These are phyloP conservation scores for Mycena amicta DNA, from an alignment of 768 basidiomycete species.

Conservation along the genomic window DNA sequence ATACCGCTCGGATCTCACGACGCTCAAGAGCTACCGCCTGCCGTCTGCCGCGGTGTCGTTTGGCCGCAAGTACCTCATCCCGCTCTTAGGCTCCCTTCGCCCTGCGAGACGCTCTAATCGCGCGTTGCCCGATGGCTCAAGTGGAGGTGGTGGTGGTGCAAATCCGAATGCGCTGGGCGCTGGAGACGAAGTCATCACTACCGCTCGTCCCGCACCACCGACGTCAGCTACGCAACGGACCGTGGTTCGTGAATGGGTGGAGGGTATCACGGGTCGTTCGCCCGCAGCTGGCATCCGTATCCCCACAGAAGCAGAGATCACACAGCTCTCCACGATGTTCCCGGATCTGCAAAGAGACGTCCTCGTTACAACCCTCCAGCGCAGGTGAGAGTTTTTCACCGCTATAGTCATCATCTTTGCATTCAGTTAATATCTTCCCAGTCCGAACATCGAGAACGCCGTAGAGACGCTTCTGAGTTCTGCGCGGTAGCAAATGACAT, in stretches of 20 bases:
- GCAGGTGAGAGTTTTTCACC: no score
- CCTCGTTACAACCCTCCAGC: slow-evolving; percentile 75
- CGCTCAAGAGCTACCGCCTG: slow-evolving; percentile 79
- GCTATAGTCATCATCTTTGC: no score
- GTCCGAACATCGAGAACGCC: slow-evolving; percentile 78
- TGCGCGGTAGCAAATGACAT: slow-evolving; percentile 32
- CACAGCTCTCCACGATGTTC: slow-evolving; percentile 79
- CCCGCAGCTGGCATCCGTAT: slow-evolving; percentile 62
- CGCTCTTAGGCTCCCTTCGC: slow-evolving; percentile 66
- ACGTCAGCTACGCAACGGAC: slow-evolving; percentile 33
- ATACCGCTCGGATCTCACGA: slow-evolving; percentile 82
- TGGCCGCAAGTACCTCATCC: slow-evolving; percentile 58
- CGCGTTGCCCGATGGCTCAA: slow-evolving; percentile 78
- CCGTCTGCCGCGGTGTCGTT: slow-evolving; percentile 60
- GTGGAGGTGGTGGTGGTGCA: slow-evolving; percentile 29
- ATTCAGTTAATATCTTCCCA: slow-evolving; percentile 34
- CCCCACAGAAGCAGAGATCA: slow-evolving; percentile 76
- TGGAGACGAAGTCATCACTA: slow-evolving; percentile 69
- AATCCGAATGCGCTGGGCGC: slow-evolving; percentile 30
- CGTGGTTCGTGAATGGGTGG: slow-evolving; percentile 78
- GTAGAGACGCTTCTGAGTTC: slow-evolving; percentile 76
- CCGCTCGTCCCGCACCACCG: slow-evolving; percentile 45
- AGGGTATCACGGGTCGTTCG: slow-evolving; percentile 69
- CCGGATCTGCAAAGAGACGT: slow-evolving; percentile 75
- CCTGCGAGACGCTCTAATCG: slow-evolving; percentile 69